Evolutionary conservation across 495 filamentous ascomycete genomes (phyloP).

Genomic region (Recurvomyces mirabilis): DNA sequence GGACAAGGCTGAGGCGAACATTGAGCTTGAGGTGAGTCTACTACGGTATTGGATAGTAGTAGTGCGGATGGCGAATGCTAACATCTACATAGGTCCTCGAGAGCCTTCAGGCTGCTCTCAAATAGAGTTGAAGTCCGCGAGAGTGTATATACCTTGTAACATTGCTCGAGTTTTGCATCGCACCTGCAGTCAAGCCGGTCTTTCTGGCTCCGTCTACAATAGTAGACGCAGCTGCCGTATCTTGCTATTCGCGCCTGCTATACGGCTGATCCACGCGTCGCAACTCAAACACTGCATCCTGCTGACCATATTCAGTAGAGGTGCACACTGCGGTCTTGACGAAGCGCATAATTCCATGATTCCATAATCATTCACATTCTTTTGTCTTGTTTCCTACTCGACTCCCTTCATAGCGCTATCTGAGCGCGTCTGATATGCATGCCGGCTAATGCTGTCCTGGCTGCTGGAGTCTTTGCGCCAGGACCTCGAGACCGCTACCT

Average conservation of each 20-base stretch:
- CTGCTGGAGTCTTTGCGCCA: background rate
- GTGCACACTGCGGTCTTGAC: no score
- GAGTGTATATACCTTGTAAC: conserved; percentile 8
- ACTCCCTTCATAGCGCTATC: background rate
- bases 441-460: conserved; percentile 11
- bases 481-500: background rate
- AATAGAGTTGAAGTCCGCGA: conserved; percentile 26
- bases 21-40: conserved; percentile 80
- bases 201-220: no score
- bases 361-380: no score
- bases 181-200: no score
- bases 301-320: no score
- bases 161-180: background rate
- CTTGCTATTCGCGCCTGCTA: no score
- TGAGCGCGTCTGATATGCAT: background rate
- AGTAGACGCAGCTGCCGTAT: no score
- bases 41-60: background rate
- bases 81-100: conserved; percentile 31
- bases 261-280: no score
- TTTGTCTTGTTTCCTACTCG: no score
- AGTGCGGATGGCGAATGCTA: background rate
- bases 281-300: no score
- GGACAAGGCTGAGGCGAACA: conserved; percentile 95
- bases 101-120: conserved; percentile 36
- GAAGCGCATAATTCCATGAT: no score